phyloP scores from a whole-genome alignment of 2,329 filamentous ascomycete species.

The Stachybotrys elegans region DNA sequence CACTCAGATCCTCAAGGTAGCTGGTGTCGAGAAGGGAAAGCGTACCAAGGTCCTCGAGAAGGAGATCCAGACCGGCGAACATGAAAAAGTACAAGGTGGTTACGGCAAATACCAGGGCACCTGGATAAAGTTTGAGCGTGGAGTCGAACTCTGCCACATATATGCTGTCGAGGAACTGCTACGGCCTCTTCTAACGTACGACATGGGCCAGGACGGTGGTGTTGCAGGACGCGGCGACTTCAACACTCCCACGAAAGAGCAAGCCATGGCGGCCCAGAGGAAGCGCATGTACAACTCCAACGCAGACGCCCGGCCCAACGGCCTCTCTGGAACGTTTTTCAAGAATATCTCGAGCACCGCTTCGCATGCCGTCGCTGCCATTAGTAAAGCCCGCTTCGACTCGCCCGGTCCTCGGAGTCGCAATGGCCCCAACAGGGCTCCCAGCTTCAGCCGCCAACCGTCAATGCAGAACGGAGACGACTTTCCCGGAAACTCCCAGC shows the following conservation, averaged over 20 bases:
- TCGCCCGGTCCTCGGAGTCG: slow-evolving; percentile 69
- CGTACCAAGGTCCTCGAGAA: slow-evolving; percentile 97
- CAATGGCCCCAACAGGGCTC: slow-evolving; percentile 59
- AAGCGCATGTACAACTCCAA: slow-evolving; percentile 79
- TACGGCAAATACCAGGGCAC: slow-evolving; percentile 99
- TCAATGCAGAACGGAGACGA: slow-evolving; percentile 67
- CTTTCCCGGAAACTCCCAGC: slow-evolving; percentile 72
- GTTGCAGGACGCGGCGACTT: slow-evolving; percentile 68
- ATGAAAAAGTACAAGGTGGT: slow-evolving; percentile 97
- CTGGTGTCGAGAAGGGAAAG: slow-evolving; percentile 94
- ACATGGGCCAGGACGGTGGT: slow-evolving; percentile 72
- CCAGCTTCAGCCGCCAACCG: slow-evolving; percentile 66
- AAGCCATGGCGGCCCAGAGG: slow-evolving; percentile 92
- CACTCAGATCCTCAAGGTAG: slow-evolving; percentile 96
- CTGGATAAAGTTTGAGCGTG: slow-evolving; percentile 93
- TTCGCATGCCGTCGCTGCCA: slow-evolving; percentile 87
- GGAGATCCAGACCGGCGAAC: slow-evolving; percentile 91
- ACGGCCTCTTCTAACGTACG: slow-evolving; percentile 70
- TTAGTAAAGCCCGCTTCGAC: slow-evolving; percentile 93
- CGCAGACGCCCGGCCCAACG: slow-evolving; percentile 62
- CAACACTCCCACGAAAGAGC: slow-evolving; percentile 96
- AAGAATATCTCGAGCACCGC: slow-evolving; percentile 94
- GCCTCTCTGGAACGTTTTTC: slow-evolving; percentile 83
- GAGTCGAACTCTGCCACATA: slow-evolving; percentile 82
- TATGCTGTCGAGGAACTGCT: slow-evolving; percentile 74